Evolutionary conservation across 345 rosid species (phyloP).

Genomic region (Capsella bursapastoris): DNA sequence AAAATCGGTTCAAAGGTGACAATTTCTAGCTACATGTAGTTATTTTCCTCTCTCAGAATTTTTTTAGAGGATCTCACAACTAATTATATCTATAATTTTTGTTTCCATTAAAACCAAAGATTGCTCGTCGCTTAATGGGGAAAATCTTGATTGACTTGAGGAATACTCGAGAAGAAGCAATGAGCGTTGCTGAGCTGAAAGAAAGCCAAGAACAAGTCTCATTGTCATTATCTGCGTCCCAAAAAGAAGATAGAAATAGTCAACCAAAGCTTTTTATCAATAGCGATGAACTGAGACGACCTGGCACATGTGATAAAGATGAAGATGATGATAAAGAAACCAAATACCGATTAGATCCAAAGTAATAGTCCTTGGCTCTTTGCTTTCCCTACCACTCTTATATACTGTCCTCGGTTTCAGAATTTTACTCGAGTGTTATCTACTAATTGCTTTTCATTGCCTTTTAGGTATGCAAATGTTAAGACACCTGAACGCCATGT

Average conservation of each 20-base stretch:
- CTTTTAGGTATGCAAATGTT: neutral
- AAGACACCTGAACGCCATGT: conserved; percentile 1
- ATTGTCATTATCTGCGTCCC: conserved; percentile 42
- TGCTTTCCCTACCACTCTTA: neutral
- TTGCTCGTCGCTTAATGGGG: conserved; percentile 97
- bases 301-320: conserved; percentile 81
- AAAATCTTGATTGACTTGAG: conserved; percentile 94
- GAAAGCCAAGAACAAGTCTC: conserved; percentile 68
- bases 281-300: conserved; percentile 68
- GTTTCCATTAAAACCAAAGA: conserved; percentile 43
- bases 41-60: neutral
- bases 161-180: conserved; percentile 97
- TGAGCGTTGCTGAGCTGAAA: conserved; percentile 82
- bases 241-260: conserved; percentile 59
- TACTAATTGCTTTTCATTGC: neutral
- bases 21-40: conserved; percentile 10
- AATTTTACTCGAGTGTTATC: neutral
- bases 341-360: conserved; percentile 97
- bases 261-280: conserved; percentile 56
- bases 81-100: neutral
- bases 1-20: conserved; percentile 96
- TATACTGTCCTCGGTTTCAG: neutral
- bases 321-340: conserved; percentile 96
- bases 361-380: conserved; percentile 46
- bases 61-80: conserved; percentile 17